phyloP scores from a whole-genome alignment of 139 green algal species.

The Volvox reticuliferus region DNA sequence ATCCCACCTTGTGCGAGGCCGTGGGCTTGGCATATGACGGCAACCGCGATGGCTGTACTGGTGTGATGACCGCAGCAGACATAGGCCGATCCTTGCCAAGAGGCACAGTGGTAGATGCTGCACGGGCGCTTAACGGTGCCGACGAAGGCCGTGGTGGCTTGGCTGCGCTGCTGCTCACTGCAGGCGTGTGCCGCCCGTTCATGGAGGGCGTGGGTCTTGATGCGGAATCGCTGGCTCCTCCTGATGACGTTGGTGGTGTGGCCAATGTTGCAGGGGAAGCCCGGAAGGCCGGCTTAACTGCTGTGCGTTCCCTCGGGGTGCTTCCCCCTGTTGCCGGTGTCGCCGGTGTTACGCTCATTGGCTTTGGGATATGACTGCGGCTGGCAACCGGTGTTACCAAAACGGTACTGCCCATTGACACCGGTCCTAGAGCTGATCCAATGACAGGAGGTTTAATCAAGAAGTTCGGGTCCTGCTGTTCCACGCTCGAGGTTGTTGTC shows the following conservation, averaged over 20 bases:
- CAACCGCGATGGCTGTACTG: background rate
- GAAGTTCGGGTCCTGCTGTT: slow-evolving; percentile 42
- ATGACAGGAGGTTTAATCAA: slow-evolving; percentile 11
- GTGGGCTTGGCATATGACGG: slow-evolving; percentile 49
- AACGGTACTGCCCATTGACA: background rate
- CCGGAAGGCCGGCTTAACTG: background rate
- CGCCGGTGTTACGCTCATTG: background rate
- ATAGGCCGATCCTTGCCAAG: slow-evolving; percentile 4
- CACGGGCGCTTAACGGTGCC: slow-evolving; percentile 9
- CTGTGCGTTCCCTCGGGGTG: background rate
- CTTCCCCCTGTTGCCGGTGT: background rate
- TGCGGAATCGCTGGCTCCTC: background rate
- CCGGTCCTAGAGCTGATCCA: background rate
- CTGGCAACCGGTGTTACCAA: background rate
- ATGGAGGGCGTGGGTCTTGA: background rate
- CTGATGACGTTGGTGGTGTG: background rate
- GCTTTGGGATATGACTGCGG: slow-evolving; percentile 31
- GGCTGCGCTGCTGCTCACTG: background rate
- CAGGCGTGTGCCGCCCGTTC: slow-evolving; percentile 38
- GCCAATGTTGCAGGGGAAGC: background rate
- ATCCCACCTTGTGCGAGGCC: slow-evolving; percentile 43
- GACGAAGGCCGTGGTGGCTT: slow-evolving; percentile 20
- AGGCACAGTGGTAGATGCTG: background rate
- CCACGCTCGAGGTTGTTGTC: background rate
- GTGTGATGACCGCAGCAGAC: background rate